These are phyloP conservation scores for Penicillium samsonianum DNA, from an alignment of 495 filamentous ascomycete genomes.

Conservation along the genomic window DNA sequence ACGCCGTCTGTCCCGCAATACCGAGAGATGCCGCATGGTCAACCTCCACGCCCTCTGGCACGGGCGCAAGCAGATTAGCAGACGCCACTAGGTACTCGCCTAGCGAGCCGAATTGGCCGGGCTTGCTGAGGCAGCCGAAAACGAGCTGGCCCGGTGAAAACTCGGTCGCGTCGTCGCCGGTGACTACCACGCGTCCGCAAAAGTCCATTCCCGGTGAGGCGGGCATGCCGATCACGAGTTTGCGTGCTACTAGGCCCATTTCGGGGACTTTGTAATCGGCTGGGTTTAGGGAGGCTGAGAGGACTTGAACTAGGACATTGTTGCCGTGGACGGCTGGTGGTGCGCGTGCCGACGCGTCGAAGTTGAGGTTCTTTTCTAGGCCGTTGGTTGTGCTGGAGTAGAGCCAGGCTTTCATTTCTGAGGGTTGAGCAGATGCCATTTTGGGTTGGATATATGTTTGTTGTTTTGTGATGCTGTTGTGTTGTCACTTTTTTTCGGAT, in stretches of 20 bases:
- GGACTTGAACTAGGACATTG: constrained; percentile 58
- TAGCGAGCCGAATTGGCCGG: constrained; percentile 48
- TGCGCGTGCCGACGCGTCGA: constrained; percentile 48
- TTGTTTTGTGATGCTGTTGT: background rate
- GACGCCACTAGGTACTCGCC: constrained; percentile 50
- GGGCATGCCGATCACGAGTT: constrained; percentile 40
- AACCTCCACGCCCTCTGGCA: constrained; percentile 54
- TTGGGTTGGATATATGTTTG: background rate
- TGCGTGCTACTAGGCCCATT: constrained; percentile 40
- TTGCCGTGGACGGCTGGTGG: constrained; percentile 36
- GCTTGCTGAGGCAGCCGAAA: constrained; percentile 49
- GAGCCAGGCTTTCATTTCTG: constrained; percentile 65
- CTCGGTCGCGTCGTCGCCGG: constrained; percentile 26
- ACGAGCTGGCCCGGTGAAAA: constrained; percentile 54
- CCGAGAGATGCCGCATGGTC: constrained; percentile 52
- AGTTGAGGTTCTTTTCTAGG: constrained; percentile 58
- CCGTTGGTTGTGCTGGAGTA: constrained; percentile 50
- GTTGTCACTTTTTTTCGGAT: constrained; percentile 1
- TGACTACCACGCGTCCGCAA: constrained; percentile 56
- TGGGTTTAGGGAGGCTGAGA: constrained; percentile 62
- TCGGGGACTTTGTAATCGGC: constrained; percentile 71
- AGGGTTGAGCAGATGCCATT: constrained; percentile 20
- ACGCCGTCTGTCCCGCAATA: constrained; percentile 57
- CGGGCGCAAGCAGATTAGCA: constrained; percentile 18
- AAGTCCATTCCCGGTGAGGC: constrained; percentile 63